Base-by-base conservation (phyloP, 495 filamentous ascomycete genomes). In the Penicillium pancosmium region DNA sequence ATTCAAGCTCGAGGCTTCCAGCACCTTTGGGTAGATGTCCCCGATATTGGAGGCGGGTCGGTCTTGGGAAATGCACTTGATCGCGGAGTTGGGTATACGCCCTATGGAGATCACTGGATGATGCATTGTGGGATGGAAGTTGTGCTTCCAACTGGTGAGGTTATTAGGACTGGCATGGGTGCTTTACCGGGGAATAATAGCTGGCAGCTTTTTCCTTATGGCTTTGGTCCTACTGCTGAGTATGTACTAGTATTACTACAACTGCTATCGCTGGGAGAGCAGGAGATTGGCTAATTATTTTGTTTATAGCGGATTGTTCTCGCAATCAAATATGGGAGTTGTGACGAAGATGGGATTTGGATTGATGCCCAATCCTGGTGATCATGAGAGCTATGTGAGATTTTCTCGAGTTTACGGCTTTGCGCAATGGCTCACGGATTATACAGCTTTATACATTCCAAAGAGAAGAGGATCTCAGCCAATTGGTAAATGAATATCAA, bases 321-420 rank as follows among this genome's bases (percentile, higher is more conserved):
- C 78, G 1, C 84, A 86, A 60, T 78, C 73, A 54, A 84, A 81
- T 61, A 74, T 81, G 52, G 84, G 83, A 40, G 85, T 87, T 44
- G 81, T 87, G 12, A 80, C 75, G 2, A 84, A 86, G 65, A 84
- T 87, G 80, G 83, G 83, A 18, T 75, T 87, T 34, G 75, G 74
- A 60, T 64, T 83, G 47, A 84, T 85, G 82, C 82, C 80, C 5
- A 79, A 82, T 21, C 70, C 72, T 33, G 74, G 74, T 0, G 63
- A 60, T 8, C 55, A 59, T 50, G 54, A 66, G 40, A 41, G 35
- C 27, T 61, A 56, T 48, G 53, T 61, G 27, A 19, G 52, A 43
- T 21, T n/a, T 23, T n/a, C 12, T 8, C 41, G n/a, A 16, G 4
- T 27, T 49, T 16, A 21, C 13, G 10, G n/a, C 2, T 43, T 40